A percentile compares a stretch with the other conserved stretches of the same genome.
Evolutionary conservation across 441 rosid genomes (phyloP).

Genomic region (Arabidopsis lyrata): DNA sequence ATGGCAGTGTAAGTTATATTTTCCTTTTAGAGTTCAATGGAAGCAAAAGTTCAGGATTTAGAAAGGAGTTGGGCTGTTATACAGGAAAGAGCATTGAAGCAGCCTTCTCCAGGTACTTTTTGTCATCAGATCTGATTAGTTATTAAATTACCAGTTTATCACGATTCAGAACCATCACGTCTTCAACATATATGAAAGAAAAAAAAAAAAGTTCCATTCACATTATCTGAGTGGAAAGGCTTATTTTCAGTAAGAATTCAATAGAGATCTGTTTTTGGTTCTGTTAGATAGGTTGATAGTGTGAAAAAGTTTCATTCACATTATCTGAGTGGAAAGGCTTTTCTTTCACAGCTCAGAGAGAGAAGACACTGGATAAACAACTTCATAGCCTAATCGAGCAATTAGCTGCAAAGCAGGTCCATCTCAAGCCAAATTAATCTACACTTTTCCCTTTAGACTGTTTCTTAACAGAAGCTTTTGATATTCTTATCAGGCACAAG

Average conservation of each 20-base stretch:
- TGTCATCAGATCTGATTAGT: slow-evolving; percentile 11
- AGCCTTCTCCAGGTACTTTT: slow-evolving; percentile 76
- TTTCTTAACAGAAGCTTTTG: slow-evolving; percentile 23
- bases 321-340: slow-evolving; percentile 25
- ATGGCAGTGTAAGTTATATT: slow-evolving; percentile 21
- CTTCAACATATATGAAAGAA: slow-evolving; percentile 5
- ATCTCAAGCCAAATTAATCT: slow-evolving; percentile 27
- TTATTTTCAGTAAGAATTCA: slow-evolving; percentile 22
- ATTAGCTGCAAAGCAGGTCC: slow-evolving; percentile 85
- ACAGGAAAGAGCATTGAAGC: slow-evolving; percentile 75
- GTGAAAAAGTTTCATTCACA: slow-evolving; percentile 7
- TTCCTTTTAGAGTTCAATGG: slow-evolving; percentile 62
- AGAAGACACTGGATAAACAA: slow-evolving; percentile 88
- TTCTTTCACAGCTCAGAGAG: slow-evolving; percentile 76
- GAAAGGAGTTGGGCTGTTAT: slow-evolving; percentile 71
- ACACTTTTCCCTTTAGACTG: slow-evolving; percentile 14
- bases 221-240: slow-evolving; percentile 3
- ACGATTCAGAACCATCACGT: slow-evolving; percentile 8
- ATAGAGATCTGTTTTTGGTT: slow-evolving; percentile 20
- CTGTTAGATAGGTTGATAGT: slow-evolving; percentile 15
- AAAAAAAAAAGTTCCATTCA: not conserved
- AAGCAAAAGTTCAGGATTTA: slow-evolving; percentile 67
- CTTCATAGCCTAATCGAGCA: slow-evolving; percentile 90
- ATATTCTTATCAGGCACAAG: slow-evolving; percentile 67
- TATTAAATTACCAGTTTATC: slow-evolving; percentile 12